phyloP scores from a whole-genome alignment of 2,329 filamentous ascomycete genomes.

The Penicillium janthinellum region DNA sequence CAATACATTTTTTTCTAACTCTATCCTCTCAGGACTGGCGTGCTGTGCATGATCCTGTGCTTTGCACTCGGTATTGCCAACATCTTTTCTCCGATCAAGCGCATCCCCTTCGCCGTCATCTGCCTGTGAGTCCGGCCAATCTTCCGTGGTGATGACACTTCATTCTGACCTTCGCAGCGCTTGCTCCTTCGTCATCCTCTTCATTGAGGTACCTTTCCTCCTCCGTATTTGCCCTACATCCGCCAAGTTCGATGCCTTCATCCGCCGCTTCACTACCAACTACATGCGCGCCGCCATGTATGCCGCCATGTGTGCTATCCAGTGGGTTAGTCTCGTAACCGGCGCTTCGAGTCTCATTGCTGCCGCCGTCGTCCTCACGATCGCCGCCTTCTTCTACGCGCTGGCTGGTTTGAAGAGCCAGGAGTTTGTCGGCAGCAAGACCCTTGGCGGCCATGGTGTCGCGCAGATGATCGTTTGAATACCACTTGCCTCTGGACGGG shows the following conservation, averaged over 20 bases:
- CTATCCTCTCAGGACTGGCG: slow-evolving; percentile 44
- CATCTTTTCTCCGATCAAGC: slow-evolving; percentile 60
- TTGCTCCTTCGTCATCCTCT: slow-evolving; percentile 73
- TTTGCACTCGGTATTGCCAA: slow-evolving; percentile 70
- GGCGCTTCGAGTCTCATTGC: slow-evolving; percentile 75
- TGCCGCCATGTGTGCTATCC: slow-evolving; percentile 73
- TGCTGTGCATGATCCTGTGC: slow-evolving; percentile 65
- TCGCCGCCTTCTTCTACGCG: slow-evolving; percentile 77
- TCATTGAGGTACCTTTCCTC: slow-evolving; percentile 89
- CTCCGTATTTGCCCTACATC: slow-evolving; percentile 98
- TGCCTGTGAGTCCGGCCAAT: slow-evolving; percentile 54
- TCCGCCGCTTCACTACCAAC: slow-evolving; percentile 92
- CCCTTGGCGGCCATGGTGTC: slow-evolving; percentile 86
- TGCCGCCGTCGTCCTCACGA: slow-evolving; percentile 75
- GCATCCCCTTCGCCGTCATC: slow-evolving; percentile 63
- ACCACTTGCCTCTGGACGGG: neutral
- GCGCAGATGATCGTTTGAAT: slow-evolving; percentile 93
- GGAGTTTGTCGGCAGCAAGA: slow-evolving; percentile 72
- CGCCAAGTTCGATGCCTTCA: slow-evolving; percentile 79
- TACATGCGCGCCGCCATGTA: slow-evolving; percentile 95
- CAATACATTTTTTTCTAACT: slow-evolving; percentile 16
- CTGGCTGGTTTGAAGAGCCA: slow-evolving; percentile 49
- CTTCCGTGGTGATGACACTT: slow-evolving; percentile 18
- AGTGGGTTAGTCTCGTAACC: slow-evolving; percentile 77
- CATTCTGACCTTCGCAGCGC: slow-evolving; percentile 58